Conservation (phyloP, 2,329 filamentous ascomycete species). For the Rosellinia necatrix region DNA sequence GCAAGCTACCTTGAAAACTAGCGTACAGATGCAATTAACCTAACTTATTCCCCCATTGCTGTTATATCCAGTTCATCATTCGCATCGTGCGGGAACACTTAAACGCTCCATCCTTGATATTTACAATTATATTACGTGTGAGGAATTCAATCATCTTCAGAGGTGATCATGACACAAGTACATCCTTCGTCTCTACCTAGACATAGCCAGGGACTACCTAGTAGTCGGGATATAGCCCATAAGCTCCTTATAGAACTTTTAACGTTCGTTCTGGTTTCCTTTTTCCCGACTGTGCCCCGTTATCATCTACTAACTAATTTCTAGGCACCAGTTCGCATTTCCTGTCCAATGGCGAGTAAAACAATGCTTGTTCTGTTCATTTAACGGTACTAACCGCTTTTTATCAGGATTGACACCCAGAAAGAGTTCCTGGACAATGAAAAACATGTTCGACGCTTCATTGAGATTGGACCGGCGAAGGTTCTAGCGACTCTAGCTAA, state of each 20-base stretch:
- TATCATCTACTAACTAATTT: not conserved
- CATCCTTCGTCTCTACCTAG: not conserved
- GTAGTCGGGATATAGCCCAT: conserved; percentile 19
- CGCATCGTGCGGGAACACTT: no score
- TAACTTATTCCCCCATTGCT: no score
- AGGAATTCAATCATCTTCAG: no score
- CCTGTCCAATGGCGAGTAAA: conserved; percentile 27
- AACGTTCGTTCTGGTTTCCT: conserved; percentile 9
- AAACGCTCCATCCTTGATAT: no score
- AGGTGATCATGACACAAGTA: not conserved
- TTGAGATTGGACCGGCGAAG: conserved; percentile 26
- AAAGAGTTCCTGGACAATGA: not conserved
- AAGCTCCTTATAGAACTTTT: conserved; percentile 27
- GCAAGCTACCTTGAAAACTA: no score
- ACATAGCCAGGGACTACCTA: not conserved
- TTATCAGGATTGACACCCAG: not conserved
- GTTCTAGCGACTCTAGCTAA: conserved; percentile 26
- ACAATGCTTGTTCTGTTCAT: not conserved
- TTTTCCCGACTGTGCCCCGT: no score
- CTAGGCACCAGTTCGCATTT: conserved; percentile 26
- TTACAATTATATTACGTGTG: no score
- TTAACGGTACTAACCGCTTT: not conserved
- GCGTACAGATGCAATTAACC: no score
- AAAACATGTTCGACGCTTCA: conserved; percentile 18
- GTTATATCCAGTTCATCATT: no score